Base-by-base conservation (phyloP, 2,329 filamentous ascomycete genomes). In the Epichloe baconii region DNA sequence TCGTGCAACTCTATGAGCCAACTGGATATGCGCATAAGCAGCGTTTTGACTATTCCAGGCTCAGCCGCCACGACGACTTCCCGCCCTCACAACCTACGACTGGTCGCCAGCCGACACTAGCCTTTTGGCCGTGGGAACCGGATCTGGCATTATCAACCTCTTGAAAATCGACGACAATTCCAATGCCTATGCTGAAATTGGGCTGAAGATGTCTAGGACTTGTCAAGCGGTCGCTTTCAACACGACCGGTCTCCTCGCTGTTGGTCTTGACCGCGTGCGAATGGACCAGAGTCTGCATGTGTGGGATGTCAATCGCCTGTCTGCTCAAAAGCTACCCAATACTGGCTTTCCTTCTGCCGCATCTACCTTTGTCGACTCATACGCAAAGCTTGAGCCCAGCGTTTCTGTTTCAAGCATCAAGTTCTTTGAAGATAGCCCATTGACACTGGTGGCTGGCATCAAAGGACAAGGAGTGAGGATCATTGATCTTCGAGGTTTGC, bases 181-280 rank as follows among this genome's bases (percentile, higher is more conserved):
- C 49, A 88, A 78, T 60, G 78, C 75, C 36, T 79, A 78, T 56
- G 63, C 80, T 47, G 80, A 85, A 47, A 79, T 89, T 54, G 79
- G 79, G 19, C 77, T 89, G 45, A 88, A 86, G 63, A 80, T 88
- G 64, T 79, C 85, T 50, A 78, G 88, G 44, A 84, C 84, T 43
- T 91, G 86, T 59, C 88, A 91, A 60, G 85, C 86, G 0, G 85
- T 93, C 41, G 83, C 86, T 3, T 89, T 93, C 68, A 91, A 82
- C 61, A 81, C 79, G 3, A 75, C 73, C 5, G 83, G 85, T 17
- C 73, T 86, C 51, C 71, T 94, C 48, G 88, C 87, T 10, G 86
- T 89, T 31, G 88, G 86, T 1, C 72, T 93, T 48, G 88, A 93
- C 60, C 78, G 86, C 58, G 86, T 90, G 23, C 79, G 88, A 35